Evolutionary conservation across 2,329 filamentous ascomycete species (phyloP).

Genomic region (Bipolaris zeicola): DNA sequence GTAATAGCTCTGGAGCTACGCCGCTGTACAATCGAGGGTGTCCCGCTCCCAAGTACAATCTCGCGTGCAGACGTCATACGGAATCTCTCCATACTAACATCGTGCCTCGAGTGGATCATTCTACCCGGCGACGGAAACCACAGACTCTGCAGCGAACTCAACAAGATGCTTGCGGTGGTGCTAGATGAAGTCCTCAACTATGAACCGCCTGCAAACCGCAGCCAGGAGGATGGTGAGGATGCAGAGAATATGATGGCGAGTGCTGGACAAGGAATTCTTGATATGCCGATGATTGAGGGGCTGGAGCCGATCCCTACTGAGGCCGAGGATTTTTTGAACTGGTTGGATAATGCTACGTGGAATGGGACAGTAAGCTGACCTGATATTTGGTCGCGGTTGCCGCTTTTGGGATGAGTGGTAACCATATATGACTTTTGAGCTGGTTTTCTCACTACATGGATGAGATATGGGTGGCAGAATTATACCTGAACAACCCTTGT

Average conservation of each 20-base stretch:
- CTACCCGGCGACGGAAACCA: conserved; percentile 45
- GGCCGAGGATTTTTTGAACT: conserved; percentile 44
- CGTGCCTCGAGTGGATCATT: conserved; percentile 44
- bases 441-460: not conserved
- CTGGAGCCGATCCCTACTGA: conserved; percentile 47
- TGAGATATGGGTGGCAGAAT: not conserved
- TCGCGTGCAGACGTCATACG: conserved; percentile 45
- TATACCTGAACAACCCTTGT: not conserved
- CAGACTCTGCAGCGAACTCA: conserved; percentile 44
- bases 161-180: conserved; percentile 44
- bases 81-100: conserved; percentile 45
- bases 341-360: conserved; percentile 47
- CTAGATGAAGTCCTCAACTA: conserved; percentile 47
- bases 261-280: conserved; percentile 38
- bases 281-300: conserved; percentile 44
- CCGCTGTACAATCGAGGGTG: conserved; percentile 41
- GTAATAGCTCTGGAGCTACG: conserved; percentile 43
- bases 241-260: conserved; percentile 9
- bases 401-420: not conserved
- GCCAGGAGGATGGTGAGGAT: conserved; percentile 18
- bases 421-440: not conserved
- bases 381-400: too few species aligned
- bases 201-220: conserved; percentile 32
- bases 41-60: conserved; percentile 36
- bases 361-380: conserved; percentile 34